phyloP scores from a whole-genome alignment of 345 rosid genomes.

The Odontarrhena argentea region DNA sequence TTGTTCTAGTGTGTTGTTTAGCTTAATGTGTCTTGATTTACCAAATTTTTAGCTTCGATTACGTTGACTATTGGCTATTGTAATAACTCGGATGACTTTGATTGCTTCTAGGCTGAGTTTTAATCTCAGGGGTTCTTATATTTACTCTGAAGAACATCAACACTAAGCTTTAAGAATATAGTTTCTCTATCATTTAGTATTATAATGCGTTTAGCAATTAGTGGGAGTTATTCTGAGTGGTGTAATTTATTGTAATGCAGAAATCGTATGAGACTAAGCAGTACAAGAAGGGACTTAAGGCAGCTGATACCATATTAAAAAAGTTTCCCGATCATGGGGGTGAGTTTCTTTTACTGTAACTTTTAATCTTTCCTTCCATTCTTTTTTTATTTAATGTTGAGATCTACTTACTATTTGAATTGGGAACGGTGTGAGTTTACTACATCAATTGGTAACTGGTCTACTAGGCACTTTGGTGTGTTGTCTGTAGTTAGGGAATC shows the following conservation, averaged over 20 bases:
- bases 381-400: not conserved
- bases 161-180: not conserved
- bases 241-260: slow-evolving; percentile 50
- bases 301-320: slow-evolving; percentile 95
- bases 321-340: slow-evolving; percentile 99
- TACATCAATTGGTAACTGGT: slow-evolving; percentile 2
- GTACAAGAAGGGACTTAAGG: slow-evolving; percentile 97
- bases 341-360: slow-evolving; percentile 38
- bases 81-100: slow-evolving; percentile 35
- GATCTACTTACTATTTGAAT: slow-evolving; percentile 4
- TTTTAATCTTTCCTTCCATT: not conserved
- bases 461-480: not conserved
- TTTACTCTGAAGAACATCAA: not conserved
- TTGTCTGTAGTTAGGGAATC: not conserved
- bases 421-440: not conserved
- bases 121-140: not conserved
- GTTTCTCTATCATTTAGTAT: slow-evolving; percentile 2
- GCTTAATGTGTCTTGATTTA: slow-evolving; percentile 12
- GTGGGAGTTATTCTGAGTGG: not conserved
- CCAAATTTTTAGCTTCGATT: slow-evolving; percentile 15
- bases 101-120: slow-evolving; percentile 19
- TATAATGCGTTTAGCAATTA: slow-evolving; percentile 1
- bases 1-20: not conserved
- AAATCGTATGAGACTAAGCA: slow-evolving; percentile 98
- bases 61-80: slow-evolving; percentile 5